These are phyloP conservation scores for Apiotrichum sp. DNA, from an alignment of 1,284 basidiomycete species.

Conservation along the genomic window DNA sequence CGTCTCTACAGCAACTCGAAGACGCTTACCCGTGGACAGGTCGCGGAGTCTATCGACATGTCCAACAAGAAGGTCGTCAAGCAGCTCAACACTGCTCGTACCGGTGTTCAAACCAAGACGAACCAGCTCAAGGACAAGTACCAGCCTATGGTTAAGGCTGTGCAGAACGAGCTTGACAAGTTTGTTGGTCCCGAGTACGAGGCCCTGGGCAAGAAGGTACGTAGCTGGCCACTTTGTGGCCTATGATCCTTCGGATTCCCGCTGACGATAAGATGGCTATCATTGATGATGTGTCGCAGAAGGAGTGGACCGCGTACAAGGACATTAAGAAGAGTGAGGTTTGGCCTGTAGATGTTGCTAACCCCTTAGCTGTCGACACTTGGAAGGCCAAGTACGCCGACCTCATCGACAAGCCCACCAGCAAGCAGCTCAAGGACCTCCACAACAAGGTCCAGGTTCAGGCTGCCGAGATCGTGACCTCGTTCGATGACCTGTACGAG, in stretches of 20 bases:
- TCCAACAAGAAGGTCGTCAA: slow-evolving; percentile 22
- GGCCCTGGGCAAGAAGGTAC: slow-evolving; percentile 30
- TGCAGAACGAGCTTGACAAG: slow-evolving; percentile 23
- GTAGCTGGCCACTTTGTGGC: slow-evolving; percentile 4
- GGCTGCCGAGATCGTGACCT: slow-evolving; percentile 22
- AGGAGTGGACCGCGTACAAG: slow-evolving; percentile 37
- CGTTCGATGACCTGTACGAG: slow-evolving; percentile 37
- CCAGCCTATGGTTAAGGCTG: slow-evolving; percentile 20
- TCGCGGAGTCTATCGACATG: slow-evolving; percentile 27
- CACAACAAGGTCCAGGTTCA: slow-evolving; percentile 15
- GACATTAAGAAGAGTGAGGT: slow-evolving; percentile 20
- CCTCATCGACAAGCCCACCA: slow-evolving; percentile 20
- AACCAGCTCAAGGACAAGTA: slow-evolving; percentile 15
- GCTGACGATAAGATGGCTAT: background rate
- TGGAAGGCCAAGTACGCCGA: slow-evolving; percentile 31
- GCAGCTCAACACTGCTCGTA: slow-evolving; percentile 19
- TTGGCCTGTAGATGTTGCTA: no score
- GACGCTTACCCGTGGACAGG: slow-evolving; percentile 30
- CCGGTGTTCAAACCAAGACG: slow-evolving; percentile 22
- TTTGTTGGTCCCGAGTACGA: slow-evolving; percentile 28
- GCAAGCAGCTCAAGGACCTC: slow-evolving; percentile 20
- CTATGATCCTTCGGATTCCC: background rate
- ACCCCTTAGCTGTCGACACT: slow-evolving; percentile 18
- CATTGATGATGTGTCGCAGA: slow-evolving; percentile 18
- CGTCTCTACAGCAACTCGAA: slow-evolving; percentile 37